These are phyloP conservation scores for Entonaema liquescens DNA, from an alignment of 495 filamentous ascomycete genomes.

Conservation along the genomic window DNA sequence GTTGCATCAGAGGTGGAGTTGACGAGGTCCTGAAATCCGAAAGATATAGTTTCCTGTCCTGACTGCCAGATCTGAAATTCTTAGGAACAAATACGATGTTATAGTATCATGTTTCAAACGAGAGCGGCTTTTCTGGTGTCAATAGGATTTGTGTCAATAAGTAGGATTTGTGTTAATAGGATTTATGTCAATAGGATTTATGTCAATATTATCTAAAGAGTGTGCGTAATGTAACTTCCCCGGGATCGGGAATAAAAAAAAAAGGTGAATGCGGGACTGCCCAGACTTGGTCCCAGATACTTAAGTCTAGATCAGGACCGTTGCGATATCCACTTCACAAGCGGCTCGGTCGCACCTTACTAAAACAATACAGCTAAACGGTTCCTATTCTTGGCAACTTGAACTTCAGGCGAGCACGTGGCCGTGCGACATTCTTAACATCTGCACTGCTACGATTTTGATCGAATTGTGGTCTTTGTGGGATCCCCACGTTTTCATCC, in stretches of 20 bases:
- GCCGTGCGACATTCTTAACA: conserved; percentile 4
- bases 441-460: not conserved
- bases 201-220: not conserved
- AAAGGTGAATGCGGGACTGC: not conserved
- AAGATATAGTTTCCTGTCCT: not conserved
- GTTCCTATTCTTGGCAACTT: not conserved
- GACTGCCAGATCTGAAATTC: not conserved
- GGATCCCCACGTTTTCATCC: not conserved
- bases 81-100: not conserved
- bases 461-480: not conserved
- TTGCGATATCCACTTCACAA: conserved; percentile 1
- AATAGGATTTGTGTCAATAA: not conserved
- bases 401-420: not conserved
- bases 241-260: not conserved
- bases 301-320: not conserved
- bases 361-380: not conserved
- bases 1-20: not conserved
- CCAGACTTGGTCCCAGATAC: not conserved
- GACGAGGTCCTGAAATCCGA: not conserved
- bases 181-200: not conserved
- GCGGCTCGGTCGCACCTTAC: not conserved
- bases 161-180: not conserved
- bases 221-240: not conserved
- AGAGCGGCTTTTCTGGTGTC: not conserved
- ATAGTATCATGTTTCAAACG: not conserved